phyloP scores from a whole-genome alignment of 1,284 basidiomycete genomes.

The Ustilago nuda region DNA sequence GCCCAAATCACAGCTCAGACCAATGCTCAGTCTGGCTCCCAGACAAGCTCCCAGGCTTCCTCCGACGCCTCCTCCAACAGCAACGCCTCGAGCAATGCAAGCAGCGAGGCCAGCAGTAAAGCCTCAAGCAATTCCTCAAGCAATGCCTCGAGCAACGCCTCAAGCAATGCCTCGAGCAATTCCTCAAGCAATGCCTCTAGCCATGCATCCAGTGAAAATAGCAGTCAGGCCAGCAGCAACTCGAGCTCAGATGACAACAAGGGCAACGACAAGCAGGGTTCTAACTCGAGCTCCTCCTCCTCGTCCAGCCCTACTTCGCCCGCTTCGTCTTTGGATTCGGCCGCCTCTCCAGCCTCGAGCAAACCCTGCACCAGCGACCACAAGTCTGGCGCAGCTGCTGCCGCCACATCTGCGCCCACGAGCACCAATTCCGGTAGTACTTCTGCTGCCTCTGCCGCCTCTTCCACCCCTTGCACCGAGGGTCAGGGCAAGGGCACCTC shows the following conservation, averaged over 20 bases:
- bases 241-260: constrained; percentile 4
- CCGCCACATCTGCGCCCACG: constrained; percentile 4
- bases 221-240: constrained; percentile 1
- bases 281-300: constrained; percentile 10
- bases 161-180: neutral
- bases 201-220: neutral
- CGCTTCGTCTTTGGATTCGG: constrained; percentile 19
- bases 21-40: constrained; percentile 14
- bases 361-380: constrained; percentile 25
- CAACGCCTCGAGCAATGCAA: neutral
- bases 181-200: no score
- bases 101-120: neutral
- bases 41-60: constrained; percentile 10
- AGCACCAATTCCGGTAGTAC: constrained; percentile 1
- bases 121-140: neutral
- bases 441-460: constrained; percentile 12
- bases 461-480: constrained; percentile 9
- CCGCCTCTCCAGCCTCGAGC: constrained; percentile 19
- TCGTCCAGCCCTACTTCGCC: constrained; percentile 30
- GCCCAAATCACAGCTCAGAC: constrained; percentile 2
- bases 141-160: neutral
- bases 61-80: constrained; percentile 6
- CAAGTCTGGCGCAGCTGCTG: constrained; percentile 19
- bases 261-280: constrained; percentile 1
- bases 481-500: constrained; percentile 5